Evolutionary conservation across 352 stramenopile species (phyloP).

Genomic region (Globisporangium okanoganense): DNA sequence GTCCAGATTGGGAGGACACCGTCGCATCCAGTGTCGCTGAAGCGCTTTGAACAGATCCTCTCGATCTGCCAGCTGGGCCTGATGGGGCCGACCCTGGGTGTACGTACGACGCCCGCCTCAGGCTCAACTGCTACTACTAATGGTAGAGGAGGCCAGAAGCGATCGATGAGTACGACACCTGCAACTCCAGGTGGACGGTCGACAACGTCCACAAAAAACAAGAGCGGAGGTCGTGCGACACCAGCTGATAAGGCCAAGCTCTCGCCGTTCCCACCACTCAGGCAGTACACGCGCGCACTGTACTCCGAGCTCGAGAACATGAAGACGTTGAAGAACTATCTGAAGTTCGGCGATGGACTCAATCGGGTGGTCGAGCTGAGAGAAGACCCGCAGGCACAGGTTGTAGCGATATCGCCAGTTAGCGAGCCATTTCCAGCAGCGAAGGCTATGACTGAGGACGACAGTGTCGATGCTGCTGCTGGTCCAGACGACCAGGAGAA

Average conservation of each 20-base stretch:
- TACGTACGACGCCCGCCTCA: slow-evolving; percentile 10
- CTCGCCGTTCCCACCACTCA: slow-evolving; percentile 36
- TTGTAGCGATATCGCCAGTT: neutral
- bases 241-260: neutral
- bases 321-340: slow-evolving; percentile 57
- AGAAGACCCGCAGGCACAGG: neutral
- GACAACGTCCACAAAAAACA: neutral
- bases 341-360: slow-evolving; percentile 55
- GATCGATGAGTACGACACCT: slow-evolving; percentile 4
- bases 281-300: slow-evolving; percentile 31
- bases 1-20: slow-evolving; percentile 45
- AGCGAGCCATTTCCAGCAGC: neutral
- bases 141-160: neutral
- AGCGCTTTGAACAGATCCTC: slow-evolving; percentile 66
- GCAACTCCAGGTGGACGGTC: neutral
- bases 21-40: slow-evolving; percentile 43
- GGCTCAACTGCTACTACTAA: neutral
- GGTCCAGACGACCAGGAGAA: neutral
- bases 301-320: slow-evolving; percentile 63
- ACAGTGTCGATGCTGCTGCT: neutral
- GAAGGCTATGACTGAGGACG: neutral
- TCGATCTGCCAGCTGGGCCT: slow-evolving; percentile 47
- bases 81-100: slow-evolving; percentile 37
- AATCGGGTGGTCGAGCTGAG: slow-evolving; percentile 40
- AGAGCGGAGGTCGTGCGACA: neutral